Conservation (phyloP, 768 basidiomycete species). For the Tulasnella sp. region DNA sequence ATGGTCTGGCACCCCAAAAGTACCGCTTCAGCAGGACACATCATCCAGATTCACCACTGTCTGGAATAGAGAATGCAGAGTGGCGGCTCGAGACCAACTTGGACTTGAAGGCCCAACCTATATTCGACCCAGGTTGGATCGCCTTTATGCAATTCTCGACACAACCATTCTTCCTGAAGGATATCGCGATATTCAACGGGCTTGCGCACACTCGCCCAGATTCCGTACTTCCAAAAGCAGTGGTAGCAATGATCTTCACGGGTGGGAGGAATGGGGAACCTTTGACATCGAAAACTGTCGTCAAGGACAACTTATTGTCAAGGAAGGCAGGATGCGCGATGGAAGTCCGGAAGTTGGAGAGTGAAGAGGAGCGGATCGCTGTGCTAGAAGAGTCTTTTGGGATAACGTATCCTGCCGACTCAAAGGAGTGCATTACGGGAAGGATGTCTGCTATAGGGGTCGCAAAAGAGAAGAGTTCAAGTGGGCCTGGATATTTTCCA, state of each 20-base stretch:
- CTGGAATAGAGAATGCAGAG: not conserved
- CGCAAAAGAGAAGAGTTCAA: not conserved
- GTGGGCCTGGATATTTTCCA: no score
- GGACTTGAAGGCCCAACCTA: not conserved
- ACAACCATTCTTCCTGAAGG: not conserved
- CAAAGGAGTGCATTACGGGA: not conserved
- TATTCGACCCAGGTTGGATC: not conserved
- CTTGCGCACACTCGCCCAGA: not conserved
- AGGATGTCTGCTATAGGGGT: no score
- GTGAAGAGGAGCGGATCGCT: constrained; percentile 8
- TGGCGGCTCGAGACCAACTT: constrained; percentile 6
- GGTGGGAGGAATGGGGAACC: not conserved
- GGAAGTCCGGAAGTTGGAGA: not conserved
- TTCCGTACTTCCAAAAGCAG: not conserved
- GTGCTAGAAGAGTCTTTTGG: constrained; percentile 6
- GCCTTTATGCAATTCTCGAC: not conserved
- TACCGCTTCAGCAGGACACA: not conserved
- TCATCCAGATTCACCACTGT: not conserved
- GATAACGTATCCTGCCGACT: not conserved
- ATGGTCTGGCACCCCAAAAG: not conserved
- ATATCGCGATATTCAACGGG: not conserved
- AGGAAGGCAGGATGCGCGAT: not conserved
- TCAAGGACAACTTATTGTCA: not conserved
- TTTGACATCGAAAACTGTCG: not conserved
- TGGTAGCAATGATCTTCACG: not conserved